Base-by-base conservation (phyloP, 768 basidiomycete species). In the Boletus tomentosulus region DNA sequence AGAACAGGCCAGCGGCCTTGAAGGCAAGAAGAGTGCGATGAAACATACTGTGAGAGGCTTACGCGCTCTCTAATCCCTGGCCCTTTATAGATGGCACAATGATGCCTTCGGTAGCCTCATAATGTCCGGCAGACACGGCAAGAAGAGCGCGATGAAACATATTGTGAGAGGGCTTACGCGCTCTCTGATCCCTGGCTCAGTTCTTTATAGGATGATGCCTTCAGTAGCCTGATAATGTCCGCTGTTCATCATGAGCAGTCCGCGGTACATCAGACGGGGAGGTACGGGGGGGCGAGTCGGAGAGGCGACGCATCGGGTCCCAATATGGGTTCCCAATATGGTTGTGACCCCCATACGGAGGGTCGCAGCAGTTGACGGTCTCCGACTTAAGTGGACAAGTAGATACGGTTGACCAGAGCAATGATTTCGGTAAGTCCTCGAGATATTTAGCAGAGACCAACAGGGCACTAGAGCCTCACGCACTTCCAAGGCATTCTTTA, bases 401-500 rank as follows among this genome's bases (percentile, higher is more conserved):
- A n/a, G 4, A 48, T 4, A 50, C 58, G 27, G 46, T 30, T 50
- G 33, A 35, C 48, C 19, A 52, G 44, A 31, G 57, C 65, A 13
- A 79, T 79, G 78, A 79, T 79, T 57, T 79, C 78, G 48, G 78
- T 79, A 57, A 67, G 78, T 58, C 46, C 16, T 24, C 24, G 30
- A 46, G 28, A 46, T n/a, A 19, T n/a, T 31, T 31, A 31, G 30
- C 34, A 45, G 11, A 24, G 42, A 37, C n/a, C 46, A 28, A 35
- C 38, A 53, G 12, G 33, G 28, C 12, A 39, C 34, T 13, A 34
- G 15, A 50, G 43, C 49, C 56, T 50, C 22, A 57, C 46, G 15
- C 34, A 12, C 24, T 57, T n/a, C 44, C 48, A 60, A 98, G 95
- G 95, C 91, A 46, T 98, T 98, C 83, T 98, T 98, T 73, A 92